Evolutionary conservation across 139 green algal genomes (phyloP).

Genomic region (Chlamydomonas incerta): DNA sequence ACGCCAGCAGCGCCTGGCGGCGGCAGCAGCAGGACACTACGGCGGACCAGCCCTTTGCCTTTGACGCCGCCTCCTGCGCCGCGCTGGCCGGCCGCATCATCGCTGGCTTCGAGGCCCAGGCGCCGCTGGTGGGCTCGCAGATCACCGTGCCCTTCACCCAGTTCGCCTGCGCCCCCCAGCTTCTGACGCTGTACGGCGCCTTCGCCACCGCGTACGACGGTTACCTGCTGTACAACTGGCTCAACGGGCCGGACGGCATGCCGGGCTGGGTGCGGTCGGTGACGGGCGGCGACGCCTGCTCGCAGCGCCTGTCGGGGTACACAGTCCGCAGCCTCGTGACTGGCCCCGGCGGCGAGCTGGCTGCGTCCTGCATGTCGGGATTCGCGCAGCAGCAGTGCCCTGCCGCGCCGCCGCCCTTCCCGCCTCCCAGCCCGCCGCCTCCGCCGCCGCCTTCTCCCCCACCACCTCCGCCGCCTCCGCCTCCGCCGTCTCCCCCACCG

Average conservation of each 20-base stretch:
- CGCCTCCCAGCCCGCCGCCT: background rate
- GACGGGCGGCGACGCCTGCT: background rate
- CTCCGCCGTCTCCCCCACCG: background rate
- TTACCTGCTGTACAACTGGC: background rate
- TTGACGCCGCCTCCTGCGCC: background rate
- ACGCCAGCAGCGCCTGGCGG: too few species aligned
- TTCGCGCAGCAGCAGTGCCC: too few species aligned
- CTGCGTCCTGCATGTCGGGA: too few species aligned
- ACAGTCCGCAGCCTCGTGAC: background rate
- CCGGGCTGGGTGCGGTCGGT: background rate
- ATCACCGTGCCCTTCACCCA: background rate
- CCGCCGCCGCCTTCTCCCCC: background rate
- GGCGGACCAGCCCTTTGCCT: background rate
- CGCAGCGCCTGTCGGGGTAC: background rate
- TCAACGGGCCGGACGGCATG: constrained; percentile 6
- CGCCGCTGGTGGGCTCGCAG: background rate
- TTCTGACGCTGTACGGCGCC: too few species aligned
- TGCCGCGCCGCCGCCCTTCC: background rate
- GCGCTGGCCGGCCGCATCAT: background rate
- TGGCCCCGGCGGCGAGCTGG: too few species aligned
- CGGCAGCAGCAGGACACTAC: too few species aligned
- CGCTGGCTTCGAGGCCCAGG: background rate
- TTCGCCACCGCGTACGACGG: background rate
- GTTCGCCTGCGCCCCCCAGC: too few species aligned
- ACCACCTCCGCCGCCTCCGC: background rate